Conservation (phyloP, 2,329 filamentous ascomycete genomes). For the Amylocarpus encephaloides region DNA sequence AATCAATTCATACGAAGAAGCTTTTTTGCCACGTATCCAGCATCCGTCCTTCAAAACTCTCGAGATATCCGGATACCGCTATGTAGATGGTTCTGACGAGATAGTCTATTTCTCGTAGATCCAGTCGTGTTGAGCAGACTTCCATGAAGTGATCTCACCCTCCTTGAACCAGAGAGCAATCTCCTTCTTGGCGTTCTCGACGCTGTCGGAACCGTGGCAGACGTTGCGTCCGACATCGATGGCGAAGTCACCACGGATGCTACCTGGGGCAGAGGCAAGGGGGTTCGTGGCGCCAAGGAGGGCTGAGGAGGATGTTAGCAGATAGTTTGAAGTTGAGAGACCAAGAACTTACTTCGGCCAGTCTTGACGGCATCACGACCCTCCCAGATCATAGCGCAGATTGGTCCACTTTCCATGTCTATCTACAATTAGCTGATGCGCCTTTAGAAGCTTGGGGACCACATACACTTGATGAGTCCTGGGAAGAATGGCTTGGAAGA, state of each 20-base stretch:
- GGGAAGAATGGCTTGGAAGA: conserved; percentile 94
- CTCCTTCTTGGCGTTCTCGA: conserved; percentile 99
- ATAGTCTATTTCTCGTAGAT: conserved; percentile 78
- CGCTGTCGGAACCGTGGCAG: conserved; percentile 98
- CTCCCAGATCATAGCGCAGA: conserved; percentile 99
- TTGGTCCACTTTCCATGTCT: conserved; percentile 97
- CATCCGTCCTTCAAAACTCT: not conserved
- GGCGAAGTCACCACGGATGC: conserved; percentile 91
- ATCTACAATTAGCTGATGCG: conserved; percentile 24
- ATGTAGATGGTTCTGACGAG: conserved; percentile 15
- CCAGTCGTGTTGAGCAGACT: conserved; percentile 81
- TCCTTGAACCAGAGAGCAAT: conserved; percentile 97
- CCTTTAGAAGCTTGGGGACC: conserved; percentile 5
- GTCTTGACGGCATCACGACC: conserved; percentile 99
- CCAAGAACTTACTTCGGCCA: conserved; percentile 64
- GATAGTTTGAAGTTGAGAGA: too few relatives aligned
- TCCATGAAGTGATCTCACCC: conserved; percentile 79
- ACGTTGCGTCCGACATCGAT: conserved; percentile 94
- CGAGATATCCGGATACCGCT: conserved; percentile 1
- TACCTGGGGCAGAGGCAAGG: conserved; percentile 85
- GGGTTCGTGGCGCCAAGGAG: conserved; percentile 99
- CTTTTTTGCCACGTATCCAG: conserved; percentile 2
- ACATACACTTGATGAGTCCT: conserved; percentile 83
- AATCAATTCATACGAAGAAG: conserved; percentile 2
- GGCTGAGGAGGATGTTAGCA: conserved; percentile 40